Conservation (phyloP, 2,329 filamentous ascomycete genomes). For the Penicillium sp. region DNA sequence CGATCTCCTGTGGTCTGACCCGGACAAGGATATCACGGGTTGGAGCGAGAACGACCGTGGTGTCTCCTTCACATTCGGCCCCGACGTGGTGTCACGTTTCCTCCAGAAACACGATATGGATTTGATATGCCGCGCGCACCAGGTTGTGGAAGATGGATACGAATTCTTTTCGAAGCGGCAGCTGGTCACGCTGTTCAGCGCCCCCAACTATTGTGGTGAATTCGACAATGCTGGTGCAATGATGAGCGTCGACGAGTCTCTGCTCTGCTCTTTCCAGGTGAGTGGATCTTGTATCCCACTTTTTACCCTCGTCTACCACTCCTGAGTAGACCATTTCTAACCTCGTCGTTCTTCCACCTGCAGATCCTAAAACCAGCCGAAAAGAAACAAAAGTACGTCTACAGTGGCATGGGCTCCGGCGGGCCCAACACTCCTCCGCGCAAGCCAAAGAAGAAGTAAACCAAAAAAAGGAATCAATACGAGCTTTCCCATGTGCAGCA, state of each 20-base stretch:
- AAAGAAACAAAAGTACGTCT: constrained; percentile 99
- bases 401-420: constrained; percentile 70
- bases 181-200: constrained; percentile 94
- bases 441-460: constrained; percentile 71
- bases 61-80: constrained; percentile 97
- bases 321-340: constrained; percentile 14
- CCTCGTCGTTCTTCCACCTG: constrained; percentile 8
- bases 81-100: constrained; percentile 95
- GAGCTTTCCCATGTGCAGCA: constrained; percentile 74
- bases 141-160: constrained; percentile 98
- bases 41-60: constrained; percentile 99
- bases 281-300: constrained; percentile 20
- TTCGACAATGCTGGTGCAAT: constrained; percentile 99
- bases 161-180: constrained; percentile 99
- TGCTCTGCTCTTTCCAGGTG: constrained; percentile 99
- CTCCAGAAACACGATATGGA: constrained; percentile 99
- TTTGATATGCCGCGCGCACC: constrained; percentile 96
- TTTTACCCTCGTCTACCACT: background rate
- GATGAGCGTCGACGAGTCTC: constrained; percentile 99
- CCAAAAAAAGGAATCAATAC: constrained; percentile 63
- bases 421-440: constrained; percentile 70
- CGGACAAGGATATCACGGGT: constrained; percentile 97
- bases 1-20: constrained; percentile 97
- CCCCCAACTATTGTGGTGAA: constrained; percentile 98
- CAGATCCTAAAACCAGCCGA: constrained; percentile 99